These are phyloP conservation scores for Tillandsia leiboldiana DNA, from an alignment of 176 grass and related monocot species.

Conservation along the genomic window DNA sequence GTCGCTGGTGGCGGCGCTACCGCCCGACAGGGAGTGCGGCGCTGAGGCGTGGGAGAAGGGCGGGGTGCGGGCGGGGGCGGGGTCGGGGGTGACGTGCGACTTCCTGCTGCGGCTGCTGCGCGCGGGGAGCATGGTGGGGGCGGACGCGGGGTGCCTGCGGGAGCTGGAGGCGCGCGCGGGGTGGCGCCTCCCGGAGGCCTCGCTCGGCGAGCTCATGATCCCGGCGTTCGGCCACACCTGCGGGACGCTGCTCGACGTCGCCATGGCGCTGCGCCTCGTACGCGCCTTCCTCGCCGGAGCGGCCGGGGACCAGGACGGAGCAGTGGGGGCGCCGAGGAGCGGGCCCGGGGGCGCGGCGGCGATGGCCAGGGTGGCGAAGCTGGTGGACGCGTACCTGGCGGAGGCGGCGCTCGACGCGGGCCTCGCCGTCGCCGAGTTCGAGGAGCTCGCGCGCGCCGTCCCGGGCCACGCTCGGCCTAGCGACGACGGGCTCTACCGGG, in stretches of 20 bases:
- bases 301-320: not conserved
- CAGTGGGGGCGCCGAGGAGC: conserved; percentile 11
- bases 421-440: conserved; percentile 54
- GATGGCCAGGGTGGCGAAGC: conserved; percentile 53
- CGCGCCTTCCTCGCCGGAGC: conserved; percentile 23
- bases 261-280: conserved; percentile 63
- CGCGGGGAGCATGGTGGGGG: conserved; percentile 75
- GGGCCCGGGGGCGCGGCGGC: conserved; percentile 31
- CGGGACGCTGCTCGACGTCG: conserved; percentile 74
- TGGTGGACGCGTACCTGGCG: conserved; percentile 80
- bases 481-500: conserved; percentile 85
- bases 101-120: conserved; percentile 72
- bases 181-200: conserved; percentile 60
- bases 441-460: conserved; percentile 64
- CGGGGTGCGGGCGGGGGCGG: conserved; percentile 8
- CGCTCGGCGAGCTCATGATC: conserved; percentile 78
- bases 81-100: conserved; percentile 64
- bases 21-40: conserved; percentile 27
- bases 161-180: conserved; percentile 76
- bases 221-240: conserved; percentile 61
- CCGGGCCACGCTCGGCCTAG: conserved; percentile 63
- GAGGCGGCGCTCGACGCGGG: conserved; percentile 72
- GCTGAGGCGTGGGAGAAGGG: not conserved
- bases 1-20: conserved; percentile 72
- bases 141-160: conserved; percentile 40